These are phyloP conservation scores for Ganoderma lingzhi DNA, from an alignment of 1,284 basidiomycete species.

Conservation along the genomic window DNA sequence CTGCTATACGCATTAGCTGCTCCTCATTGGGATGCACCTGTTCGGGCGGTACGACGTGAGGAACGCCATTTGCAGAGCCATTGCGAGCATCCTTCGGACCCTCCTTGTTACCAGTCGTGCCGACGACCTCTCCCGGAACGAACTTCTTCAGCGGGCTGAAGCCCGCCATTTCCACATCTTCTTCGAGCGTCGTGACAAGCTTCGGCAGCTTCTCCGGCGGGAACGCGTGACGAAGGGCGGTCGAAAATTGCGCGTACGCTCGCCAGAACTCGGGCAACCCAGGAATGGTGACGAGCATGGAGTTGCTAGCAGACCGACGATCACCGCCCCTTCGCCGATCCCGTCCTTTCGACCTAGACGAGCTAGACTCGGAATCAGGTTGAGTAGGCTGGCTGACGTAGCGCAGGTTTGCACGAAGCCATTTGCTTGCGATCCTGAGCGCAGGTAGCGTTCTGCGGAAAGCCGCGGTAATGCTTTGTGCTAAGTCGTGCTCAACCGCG, in stretches of 20 bases:
- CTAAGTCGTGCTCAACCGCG: slow-evolving; percentile 66
- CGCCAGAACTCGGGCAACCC: slow-evolving; percentile 74
- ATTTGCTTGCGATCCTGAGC: slow-evolving; percentile 88
- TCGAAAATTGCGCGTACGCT: slow-evolving; percentile 75
- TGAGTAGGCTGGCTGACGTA: slow-evolving; percentile 63
- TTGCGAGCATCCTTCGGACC: slow-evolving; percentile 17
- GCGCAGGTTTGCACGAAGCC: slow-evolving; percentile 83
- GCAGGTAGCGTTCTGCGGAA: slow-evolving; percentile 89
- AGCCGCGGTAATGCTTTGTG: slow-evolving; percentile 85
- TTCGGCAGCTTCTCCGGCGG: slow-evolving; percentile 72
- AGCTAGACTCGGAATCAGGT: slow-evolving; percentile 37
- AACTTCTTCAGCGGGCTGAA: slow-evolving; percentile 82
- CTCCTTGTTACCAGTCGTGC: slow-evolving; percentile 38
- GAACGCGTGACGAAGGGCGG: slow-evolving; percentile 72
- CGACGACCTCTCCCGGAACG: slow-evolving; percentile 47
- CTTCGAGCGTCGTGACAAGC: slow-evolving; percentile 79
- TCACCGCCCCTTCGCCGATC: slow-evolving; percentile 27
- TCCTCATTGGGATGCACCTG: slow-evolving; percentile 94
- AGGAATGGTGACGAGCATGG: slow-evolving; percentile 29
- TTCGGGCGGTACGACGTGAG: slow-evolving; percentile 43
- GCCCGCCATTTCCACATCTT: slow-evolving; percentile 91
- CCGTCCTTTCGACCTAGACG: slow-evolving; percentile 29
- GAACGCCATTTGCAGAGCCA: slow-evolving; percentile 10
- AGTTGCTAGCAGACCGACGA: slow-evolving; percentile 18
- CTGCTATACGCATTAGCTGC: slow-evolving; percentile 92